Evolutionary conservation across 2,329 filamentous ascomycete species (phyloP).

Genomic region (Neonectria ditissima): DNA sequence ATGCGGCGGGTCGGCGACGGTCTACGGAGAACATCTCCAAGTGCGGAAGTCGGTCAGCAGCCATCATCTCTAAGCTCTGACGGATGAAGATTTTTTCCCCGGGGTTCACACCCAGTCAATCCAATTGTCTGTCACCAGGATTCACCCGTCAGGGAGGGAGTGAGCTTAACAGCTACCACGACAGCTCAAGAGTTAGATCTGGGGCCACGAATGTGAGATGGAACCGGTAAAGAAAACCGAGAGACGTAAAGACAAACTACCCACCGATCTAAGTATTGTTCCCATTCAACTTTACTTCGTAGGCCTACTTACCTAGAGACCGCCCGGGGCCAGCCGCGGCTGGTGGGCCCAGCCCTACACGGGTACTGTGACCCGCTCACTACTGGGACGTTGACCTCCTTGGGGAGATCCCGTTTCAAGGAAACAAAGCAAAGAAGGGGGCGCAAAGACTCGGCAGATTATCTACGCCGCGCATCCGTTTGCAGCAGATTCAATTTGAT

Average conservation of each 20-base stretch:
- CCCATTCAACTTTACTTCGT: neutral
- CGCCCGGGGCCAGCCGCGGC: slow-evolving; percentile 26
- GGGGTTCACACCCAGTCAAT: neutral
- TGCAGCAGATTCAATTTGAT: neutral
- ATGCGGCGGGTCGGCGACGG: slow-evolving; percentile 1
- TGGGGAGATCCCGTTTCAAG: neutral
- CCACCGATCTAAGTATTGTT: neutral
- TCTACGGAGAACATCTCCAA: neutral
- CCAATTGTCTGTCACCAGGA: neutral
- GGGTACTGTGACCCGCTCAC: slow-evolving; percentile 12
- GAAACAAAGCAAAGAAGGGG: neutral
- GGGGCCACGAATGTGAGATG: neutral
- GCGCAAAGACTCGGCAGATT: neutral
- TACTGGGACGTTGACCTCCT: neutral
- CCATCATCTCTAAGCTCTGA: neutral
- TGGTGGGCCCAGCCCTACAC: slow-evolving; percentile 26
- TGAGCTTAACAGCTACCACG: neutral
- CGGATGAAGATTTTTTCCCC: slow-evolving; percentile 2
- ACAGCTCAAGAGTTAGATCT: neutral
- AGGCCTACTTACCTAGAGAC: slow-evolving; percentile 7
- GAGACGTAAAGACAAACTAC: neutral
- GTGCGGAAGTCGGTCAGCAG: slow-evolving; percentile 2
- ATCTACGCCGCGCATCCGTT: neutral
- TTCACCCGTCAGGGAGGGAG: neutral
- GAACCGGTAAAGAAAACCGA: neutral